phyloP scores from a whole-genome alignment of 306 rosid species.

The Ormosia emarginata region DNA sequence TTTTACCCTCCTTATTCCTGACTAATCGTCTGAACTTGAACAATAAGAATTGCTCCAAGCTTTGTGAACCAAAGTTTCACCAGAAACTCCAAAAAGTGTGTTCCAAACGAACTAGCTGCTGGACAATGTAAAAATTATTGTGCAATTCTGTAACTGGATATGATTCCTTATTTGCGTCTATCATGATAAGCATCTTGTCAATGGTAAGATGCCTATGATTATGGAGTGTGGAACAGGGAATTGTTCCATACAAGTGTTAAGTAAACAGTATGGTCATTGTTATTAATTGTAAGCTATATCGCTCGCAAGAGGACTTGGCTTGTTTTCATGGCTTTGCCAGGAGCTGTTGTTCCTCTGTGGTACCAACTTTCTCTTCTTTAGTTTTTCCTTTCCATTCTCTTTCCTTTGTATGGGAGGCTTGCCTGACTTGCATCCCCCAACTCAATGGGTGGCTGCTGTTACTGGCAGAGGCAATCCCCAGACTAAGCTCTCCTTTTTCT shows the following conservation, averaged over 20 bases:
- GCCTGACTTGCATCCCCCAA: background rate
- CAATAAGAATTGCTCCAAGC: background rate
- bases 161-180: background rate
- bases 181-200: background rate
- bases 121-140: background rate
- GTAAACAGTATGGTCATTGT: background rate
- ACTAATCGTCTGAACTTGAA: background rate
- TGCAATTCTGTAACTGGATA: background rate
- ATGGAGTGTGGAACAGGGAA: background rate
- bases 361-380: background rate
- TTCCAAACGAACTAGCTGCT: background rate
- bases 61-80: background rate
- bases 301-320: background rate
- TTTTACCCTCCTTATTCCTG: background rate
- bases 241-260: background rate
- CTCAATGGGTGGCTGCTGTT: no score
- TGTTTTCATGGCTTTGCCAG: background rate
- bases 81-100: background rate
- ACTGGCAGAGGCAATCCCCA: no score
- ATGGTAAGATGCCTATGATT: background rate
- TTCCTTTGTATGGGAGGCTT: background rate
- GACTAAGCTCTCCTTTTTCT: no score
- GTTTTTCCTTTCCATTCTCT: background rate
- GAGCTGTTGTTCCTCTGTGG: no score
- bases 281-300: background rate